Evolutionary conservation across 2,329 filamentous ascomycete genomes (phyloP).

Genomic region (Beauveria australis): DNA sequence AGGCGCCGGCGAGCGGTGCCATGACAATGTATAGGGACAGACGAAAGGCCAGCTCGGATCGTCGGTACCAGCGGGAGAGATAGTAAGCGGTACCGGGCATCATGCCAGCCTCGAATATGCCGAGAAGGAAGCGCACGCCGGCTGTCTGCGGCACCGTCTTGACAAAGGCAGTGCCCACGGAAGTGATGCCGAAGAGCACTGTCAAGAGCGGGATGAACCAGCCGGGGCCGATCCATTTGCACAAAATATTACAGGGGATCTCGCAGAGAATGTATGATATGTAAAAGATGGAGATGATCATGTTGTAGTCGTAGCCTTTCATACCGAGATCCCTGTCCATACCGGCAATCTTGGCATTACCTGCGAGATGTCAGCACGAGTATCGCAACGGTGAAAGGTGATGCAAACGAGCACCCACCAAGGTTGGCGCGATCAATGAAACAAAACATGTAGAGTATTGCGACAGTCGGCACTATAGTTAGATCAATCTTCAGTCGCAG

Average conservation of each 20-base stretch:
- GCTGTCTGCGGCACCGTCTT: conserved; percentile 40
- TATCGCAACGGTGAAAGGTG: too few relatives aligned
- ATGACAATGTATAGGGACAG: conserved; percentile 63
- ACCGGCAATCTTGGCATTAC: conserved; percentile 61
- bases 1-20: conserved; percentile 62
- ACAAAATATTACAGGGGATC: conserved; percentile 59
- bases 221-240: conserved; percentile 64
- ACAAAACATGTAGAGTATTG: conserved; percentile 62
- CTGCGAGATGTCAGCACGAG: conserved; percentile 25
- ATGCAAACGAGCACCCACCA: conserved; percentile 33
- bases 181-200: conserved; percentile 54
- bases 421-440: conserved; percentile 71
- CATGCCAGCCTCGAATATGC: conserved; percentile 66
- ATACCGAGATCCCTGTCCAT: conserved; percentile 54
- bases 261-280: conserved; percentile 67
- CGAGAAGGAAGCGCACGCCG: conserved; percentile 59
- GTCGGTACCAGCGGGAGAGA: conserved; percentile 62
- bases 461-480: conserved; percentile 56
- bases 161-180: conserved; percentile 59
- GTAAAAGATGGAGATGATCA: conserved; percentile 60
- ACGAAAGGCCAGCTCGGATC: conserved; percentile 58
- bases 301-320: conserved; percentile 59
- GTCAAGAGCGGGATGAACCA: conserved; percentile 60
- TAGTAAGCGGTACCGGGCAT: conserved; percentile 69
- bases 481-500: conserved; percentile 59